phyloP scores from a whole-genome alignment of 2,329 filamentous ascomycete genomes.

The Rhinocladiella mackenziei region DNA sequence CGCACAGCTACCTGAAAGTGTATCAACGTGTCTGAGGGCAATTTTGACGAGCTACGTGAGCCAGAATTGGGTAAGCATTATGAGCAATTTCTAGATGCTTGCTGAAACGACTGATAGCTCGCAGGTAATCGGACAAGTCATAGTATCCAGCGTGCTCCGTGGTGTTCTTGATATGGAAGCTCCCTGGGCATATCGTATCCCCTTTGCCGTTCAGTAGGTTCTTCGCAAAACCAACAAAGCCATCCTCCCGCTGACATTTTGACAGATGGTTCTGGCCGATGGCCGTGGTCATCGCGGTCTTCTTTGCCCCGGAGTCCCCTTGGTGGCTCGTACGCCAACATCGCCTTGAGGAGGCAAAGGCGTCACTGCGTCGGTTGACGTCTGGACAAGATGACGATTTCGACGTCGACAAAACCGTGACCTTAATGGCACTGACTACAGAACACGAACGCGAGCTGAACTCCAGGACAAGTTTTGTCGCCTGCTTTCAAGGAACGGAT shows the following conservation, averaged over 20 bases:
- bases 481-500: conserved; percentile 34
- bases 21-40: background rate
- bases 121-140: background rate
- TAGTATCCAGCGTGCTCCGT: background rate
- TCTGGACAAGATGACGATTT: conserved; percentile 28
- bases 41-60: background rate
- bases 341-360: conserved; percentile 44
- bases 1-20: no score
- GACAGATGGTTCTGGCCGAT: background rate
- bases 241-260: background rate
- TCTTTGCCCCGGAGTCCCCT: conserved; percentile 44
- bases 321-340: conserved; percentile 50
- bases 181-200: background rate
- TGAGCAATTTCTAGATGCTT: background rate
- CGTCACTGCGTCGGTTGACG: conserved; percentile 43
- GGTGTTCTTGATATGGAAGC: background rate
- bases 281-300: background rate
- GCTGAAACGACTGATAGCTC: background rate
- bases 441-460: conserved; percentile 22
- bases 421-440: conserved; percentile 24
- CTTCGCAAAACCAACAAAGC: background rate
- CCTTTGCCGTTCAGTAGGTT: background rate
- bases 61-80: background rate
- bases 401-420: conserved; percentile 28
- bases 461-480: conserved; percentile 27